Evolutionary conservation across 345 rosid genomes (phyloP).

Genomic region (Pistacia integerrima): DNA sequence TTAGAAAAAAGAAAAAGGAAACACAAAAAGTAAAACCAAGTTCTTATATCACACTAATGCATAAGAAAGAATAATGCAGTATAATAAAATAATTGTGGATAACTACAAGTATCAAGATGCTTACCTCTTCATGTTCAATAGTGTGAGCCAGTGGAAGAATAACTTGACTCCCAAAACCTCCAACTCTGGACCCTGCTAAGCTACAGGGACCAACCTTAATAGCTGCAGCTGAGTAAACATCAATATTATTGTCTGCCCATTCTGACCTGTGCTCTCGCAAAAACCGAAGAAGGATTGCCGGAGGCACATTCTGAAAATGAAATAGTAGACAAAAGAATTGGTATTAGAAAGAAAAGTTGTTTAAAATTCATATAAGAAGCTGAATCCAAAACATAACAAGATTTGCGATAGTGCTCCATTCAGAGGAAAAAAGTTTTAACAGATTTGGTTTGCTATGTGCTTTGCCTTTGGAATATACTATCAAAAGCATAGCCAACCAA

Average conservation of each 20-base stretch:
- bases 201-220: slow-evolving; percentile 92
- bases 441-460: too few relatives aligned
- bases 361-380: neutral
- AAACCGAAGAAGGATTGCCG: slow-evolving; percentile 93
- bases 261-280: slow-evolving; percentile 98
- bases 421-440: neutral
- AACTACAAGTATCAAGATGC: slow-evolving; percentile 9
- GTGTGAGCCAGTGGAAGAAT: slow-evolving; percentile 98
- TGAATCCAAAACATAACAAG: neutral
- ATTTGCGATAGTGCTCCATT: neutral
- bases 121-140: slow-evolving; percentile 95
- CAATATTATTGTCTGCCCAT: slow-evolving; percentile 98
- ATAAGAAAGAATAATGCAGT: neutral
- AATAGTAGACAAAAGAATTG: slow-evolving; percentile 1
- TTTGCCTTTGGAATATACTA: neutral
- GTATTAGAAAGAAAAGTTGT: neutral
- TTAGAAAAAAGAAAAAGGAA: neutral
- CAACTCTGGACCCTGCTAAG: slow-evolving; percentile 74
- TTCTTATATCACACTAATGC: neutral
- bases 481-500: neutral
- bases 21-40: neutral
- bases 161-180: slow-evolving; percentile 87
- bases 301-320: slow-evolving; percentile 83
- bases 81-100: neutral
- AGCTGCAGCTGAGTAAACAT: slow-evolving; percentile 94